These are phyloP conservation scores for Plectosphaerella plurivora DNA, from an alignment of 2,329 filamentous ascomycete genomes.

Conservation along the genomic window DNA sequence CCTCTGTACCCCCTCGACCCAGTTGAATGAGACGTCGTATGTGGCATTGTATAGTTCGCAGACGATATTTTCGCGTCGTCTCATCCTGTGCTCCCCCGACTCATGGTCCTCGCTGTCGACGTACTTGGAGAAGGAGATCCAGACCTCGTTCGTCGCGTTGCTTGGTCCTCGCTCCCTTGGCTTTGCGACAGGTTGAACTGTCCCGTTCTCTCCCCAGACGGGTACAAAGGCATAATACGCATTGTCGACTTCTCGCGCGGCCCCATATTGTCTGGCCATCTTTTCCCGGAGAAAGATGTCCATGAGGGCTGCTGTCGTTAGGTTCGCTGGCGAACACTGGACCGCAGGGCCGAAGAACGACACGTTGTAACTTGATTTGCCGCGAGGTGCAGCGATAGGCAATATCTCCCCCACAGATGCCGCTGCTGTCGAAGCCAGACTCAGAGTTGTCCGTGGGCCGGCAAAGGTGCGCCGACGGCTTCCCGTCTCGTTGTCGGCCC, in stretches of 20 bases:
- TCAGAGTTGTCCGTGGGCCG: slow-evolving; percentile 3
- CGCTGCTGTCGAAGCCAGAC: slow-evolving; percentile 1
- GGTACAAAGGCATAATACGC: slow-evolving; percentile 6
- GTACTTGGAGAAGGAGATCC: slow-evolving; percentile 3
- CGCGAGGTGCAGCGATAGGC: background rate
- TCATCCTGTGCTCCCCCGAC: background rate
- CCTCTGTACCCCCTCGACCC: slow-evolving; percentile 1
- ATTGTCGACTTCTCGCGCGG: slow-evolving; percentile 1
- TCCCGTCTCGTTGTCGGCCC: background rate
- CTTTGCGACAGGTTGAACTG: background rate
- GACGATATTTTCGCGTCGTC: background rate
- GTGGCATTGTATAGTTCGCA: slow-evolving; percentile 3
- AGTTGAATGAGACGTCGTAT: background rate
- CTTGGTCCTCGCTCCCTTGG: background rate
- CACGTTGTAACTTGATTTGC: background rate
- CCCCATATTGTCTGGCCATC: background rate
- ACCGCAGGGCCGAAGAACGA: slow-evolving; percentile 3
- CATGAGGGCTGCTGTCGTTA: background rate
- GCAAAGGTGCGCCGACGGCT: background rate
- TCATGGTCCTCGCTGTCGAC: background rate
- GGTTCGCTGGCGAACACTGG: background rate
- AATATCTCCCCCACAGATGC: slow-evolving; percentile 1
- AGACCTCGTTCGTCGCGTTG: slow-evolving; percentile 2
- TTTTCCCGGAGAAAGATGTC: slow-evolving; percentile 1
- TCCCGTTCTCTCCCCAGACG: background rate